Evolutionary conservation across 805 yeast species (phyloP), one percentile per base, ranked within the genome.

Genomic region (Yarrowia bubula): DNA sequence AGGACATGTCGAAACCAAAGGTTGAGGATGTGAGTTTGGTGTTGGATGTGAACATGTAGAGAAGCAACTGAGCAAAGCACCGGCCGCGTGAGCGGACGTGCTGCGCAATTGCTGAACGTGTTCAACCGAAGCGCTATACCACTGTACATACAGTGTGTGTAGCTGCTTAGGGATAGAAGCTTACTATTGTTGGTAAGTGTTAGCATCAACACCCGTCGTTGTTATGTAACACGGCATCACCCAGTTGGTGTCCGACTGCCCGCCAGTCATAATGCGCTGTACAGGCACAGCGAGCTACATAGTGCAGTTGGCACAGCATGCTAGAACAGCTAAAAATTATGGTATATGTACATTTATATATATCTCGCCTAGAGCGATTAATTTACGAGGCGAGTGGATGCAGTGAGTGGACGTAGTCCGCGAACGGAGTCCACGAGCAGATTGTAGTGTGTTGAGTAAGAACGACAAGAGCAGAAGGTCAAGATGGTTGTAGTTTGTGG

Each of bases 21-120:
- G 97, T 95, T 64, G 88, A 86, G 68, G 97, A 95, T 76, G 96
- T 95, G 39, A 86, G 92, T 41, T 76, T 87, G 69, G 93, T 93
- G 51, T 82, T 95, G 71, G 97, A 93, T 76, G 90, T 91, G 8
- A 71, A 69, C 60, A 70, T 71, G 32, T 70, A 63, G 14, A 3
- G 14, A 9, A 15, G 18, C 8, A 4, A 14, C 18, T 3, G 17
- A 13, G 14, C 8, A 17, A 10, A 32, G 22, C 37, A 14, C 37
- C 37, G 10, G 31, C 5, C 10, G 17, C 33, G 6, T 22, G 17
- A 13, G 28, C 28, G 28, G 28, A 22, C 28, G 28, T 22, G 28
- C 28, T 22, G 28, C 28, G 28, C 28, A 22, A 5, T 22, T 22
- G 28, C 28, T 22, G 28, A n/a, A n/a, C 28, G 28, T 22, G 28